These are phyloP conservation scores for Nakaseomyces bracarensis DNA, from an alignment of 1,139 yeast genomes.

Conservation along the genomic window DNA sequence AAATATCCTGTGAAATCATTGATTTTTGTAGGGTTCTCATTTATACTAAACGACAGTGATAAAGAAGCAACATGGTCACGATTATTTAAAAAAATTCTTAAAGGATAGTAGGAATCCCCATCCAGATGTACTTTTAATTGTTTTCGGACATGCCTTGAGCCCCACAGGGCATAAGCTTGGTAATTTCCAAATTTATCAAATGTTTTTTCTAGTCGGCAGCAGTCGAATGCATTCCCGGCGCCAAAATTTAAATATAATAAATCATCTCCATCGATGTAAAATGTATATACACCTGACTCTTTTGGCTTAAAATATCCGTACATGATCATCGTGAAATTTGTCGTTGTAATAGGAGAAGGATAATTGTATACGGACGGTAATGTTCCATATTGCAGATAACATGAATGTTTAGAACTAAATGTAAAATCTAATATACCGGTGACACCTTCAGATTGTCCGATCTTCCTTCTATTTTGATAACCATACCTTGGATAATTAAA, in stretches of 20 bases:
- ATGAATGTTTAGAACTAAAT: not conserved
- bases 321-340: not conserved
- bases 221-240: not conserved
- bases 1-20: too few species aligned
- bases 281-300: not conserved
- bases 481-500: not conserved
- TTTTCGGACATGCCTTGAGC: not conserved
- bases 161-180: not conserved
- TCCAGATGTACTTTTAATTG: not conserved
- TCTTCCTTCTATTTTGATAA: not conserved
- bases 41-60: not conserved
- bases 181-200: not conserved
- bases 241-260: not conserved
- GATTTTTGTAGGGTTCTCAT: not conserved
- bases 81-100: not conserved
- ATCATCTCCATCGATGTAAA: not conserved
- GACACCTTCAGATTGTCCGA: not conserved
- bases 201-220: not conserved
- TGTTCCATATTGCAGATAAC: not conserved
- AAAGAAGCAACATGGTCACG: not conserved
- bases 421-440: not conserved
- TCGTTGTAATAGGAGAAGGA: not conserved
- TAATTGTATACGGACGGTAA: not conserved
- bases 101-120: not conserved
- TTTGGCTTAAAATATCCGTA: conserved; percentile 2